phyloP scores from a whole-genome alignment of 257 asterid genomes.

The Nicotiana benthamiana region DNA sequence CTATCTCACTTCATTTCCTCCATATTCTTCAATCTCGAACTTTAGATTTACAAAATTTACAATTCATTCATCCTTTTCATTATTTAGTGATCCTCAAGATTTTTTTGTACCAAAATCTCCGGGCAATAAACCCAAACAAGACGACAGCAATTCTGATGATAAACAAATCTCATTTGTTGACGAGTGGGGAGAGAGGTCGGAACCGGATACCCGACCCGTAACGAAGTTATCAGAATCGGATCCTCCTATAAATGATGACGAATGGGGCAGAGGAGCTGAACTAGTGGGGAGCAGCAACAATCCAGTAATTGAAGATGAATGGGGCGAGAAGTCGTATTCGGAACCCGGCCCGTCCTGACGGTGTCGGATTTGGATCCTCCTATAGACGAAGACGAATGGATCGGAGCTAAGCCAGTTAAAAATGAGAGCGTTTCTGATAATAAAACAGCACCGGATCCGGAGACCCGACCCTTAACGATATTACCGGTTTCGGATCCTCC shows the following conservation, averaged over 20 bases:
- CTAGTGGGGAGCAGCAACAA: neutral
- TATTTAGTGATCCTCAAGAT: neutral
- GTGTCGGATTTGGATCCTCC: conserved; percentile 62
- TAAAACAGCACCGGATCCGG: conserved; percentile 33
- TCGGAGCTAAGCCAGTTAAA: conserved; percentile 26
- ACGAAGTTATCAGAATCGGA: neutral
- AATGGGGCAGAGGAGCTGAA: neutral
- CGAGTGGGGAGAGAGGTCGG: conserved; percentile 73
- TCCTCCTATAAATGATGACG: neutral
- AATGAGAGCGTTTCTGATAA: neutral
- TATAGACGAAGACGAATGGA: conserved; percentile 70
- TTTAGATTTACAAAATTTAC: neutral
- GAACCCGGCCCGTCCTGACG: conserved; percentile 43
- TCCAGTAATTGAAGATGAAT: neutral
- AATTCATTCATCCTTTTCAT: neutral
- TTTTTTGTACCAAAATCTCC: neutral
- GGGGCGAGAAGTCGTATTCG: conserved; percentile 19
- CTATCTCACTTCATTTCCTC: neutral
- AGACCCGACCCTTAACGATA: conserved; percentile 36
- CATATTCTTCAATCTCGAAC: neutral
- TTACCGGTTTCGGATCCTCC: conserved; percentile 59
- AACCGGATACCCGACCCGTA: conserved; percentile 2
- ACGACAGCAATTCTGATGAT: conserved; percentile 1
- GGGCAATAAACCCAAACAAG: neutral
- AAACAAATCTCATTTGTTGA: conserved; percentile 32